These are phyloP conservation scores for Phytophthora pluvialis DNA, from an alignment of 352 stramenopile genomes.

Conservation along the genomic window DNA sequence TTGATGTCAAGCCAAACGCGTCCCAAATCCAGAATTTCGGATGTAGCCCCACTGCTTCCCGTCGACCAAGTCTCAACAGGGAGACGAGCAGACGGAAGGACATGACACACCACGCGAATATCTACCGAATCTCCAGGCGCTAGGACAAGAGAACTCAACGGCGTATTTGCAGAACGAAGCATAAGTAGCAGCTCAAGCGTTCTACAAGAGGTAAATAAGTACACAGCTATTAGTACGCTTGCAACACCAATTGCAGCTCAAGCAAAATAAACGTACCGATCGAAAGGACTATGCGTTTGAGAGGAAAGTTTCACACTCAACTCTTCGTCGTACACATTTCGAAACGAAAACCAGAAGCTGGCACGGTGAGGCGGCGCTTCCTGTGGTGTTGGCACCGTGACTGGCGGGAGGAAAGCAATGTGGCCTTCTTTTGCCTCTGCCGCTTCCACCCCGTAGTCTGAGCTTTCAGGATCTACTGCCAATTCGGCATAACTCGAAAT, in stretches of 20 bases:
- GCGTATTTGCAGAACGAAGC: slow-evolving; percentile 84
- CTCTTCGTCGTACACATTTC: slow-evolving; percentile 90
- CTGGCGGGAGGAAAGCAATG: slow-evolving; percentile 73
- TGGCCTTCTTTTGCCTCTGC: slow-evolving; percentile 43
- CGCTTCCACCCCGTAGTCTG: slow-evolving; percentile 39
- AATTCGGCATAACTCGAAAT: slow-evolving; percentile 88
- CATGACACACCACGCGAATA: slow-evolving; percentile 82
- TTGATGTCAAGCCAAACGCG: slow-evolving; percentile 71
- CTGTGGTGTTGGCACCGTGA: slow-evolving; percentile 68
- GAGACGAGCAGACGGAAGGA: slow-evolving; percentile 70
- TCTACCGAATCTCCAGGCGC: slow-evolving; percentile 84
- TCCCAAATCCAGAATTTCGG: slow-evolving; percentile 69
- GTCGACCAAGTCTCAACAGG: slow-evolving; percentile 50
- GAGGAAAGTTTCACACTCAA: slow-evolving; percentile 70
- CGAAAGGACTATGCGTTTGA: slow-evolving; percentile 45
- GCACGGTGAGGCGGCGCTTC: slow-evolving; percentile 60
- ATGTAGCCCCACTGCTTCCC: slow-evolving; percentile 38
- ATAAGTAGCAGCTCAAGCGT: slow-evolving; percentile 79
- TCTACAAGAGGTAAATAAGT: slow-evolving; percentile 33
- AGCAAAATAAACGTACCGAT: slow-evolving; percentile 44
- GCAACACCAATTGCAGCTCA: background rate
- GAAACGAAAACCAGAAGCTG: slow-evolving; percentile 87
- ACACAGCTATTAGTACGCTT: slow-evolving; percentile 8
- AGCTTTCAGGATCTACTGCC: slow-evolving; percentile 80
- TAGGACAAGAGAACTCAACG: slow-evolving; percentile 65